These are phyloP conservation scores for Geosmithia putterillii DNA, from an alignment of 2,329 filamentous ascomycete genomes.

Conservation along the genomic window DNA sequence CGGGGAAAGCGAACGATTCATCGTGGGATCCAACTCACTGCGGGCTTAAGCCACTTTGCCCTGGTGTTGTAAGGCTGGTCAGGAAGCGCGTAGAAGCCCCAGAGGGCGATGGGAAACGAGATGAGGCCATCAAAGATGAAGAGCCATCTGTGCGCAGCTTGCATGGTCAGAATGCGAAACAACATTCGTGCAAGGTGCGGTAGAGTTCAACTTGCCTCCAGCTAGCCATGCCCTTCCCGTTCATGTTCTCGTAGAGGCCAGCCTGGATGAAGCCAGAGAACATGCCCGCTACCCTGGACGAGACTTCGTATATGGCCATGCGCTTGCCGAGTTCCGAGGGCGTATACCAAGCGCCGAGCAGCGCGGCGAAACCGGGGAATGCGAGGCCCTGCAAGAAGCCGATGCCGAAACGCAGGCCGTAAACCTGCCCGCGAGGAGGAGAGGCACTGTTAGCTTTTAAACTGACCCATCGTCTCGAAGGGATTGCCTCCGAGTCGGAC, in stretches of 20 bases:
- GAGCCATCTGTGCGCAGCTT: too few species aligned
- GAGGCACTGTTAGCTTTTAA: too few species aligned
- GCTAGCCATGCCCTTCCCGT: conserved; percentile 27
- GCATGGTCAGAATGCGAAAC: too few species aligned
- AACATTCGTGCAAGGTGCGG: too few species aligned
- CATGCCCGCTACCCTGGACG: conserved; percentile 22
- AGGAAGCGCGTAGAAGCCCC: conserved; percentile 19
- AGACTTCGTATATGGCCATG: conserved; percentile 23
- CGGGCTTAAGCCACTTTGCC: conserved; percentile 16
- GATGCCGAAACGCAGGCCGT: conserved; percentile 24
- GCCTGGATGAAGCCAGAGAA: conserved; percentile 30
- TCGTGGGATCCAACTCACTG: too few species aligned
- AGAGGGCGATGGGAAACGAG: conserved; percentile 15
- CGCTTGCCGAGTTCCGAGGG: conserved; percentile 26
- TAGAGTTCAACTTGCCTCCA: too few species aligned
- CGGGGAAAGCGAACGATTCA: too few species aligned
- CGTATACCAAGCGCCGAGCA: conserved; percentile 27
- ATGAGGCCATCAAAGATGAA: conserved; percentile 30
- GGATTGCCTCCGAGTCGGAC: too few species aligned
- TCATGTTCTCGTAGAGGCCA: conserved; percentile 23
- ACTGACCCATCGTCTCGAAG: too few species aligned
- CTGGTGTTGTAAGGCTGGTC: conserved; percentile 14
- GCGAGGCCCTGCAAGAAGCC: conserved; percentile 20
- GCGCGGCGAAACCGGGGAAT: conserved; percentile 20
- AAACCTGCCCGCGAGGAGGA: too few species aligned